Base-by-base conservation (phyloP, 2,329 filamentous ascomycete genomes). In the Claviceps capensis region DNA sequence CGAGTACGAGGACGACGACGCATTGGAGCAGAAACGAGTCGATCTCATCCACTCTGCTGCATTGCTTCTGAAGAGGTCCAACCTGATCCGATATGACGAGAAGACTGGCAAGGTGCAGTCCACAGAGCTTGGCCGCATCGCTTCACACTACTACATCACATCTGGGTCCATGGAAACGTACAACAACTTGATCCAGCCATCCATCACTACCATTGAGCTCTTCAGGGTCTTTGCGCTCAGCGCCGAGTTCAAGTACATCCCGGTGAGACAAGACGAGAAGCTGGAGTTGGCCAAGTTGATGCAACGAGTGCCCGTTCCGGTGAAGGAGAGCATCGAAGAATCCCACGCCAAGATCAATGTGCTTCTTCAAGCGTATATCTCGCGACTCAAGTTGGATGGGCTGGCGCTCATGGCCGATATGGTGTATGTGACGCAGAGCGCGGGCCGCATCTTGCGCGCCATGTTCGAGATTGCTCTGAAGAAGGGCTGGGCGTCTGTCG, bases 171-270 rank as follows among this genome's bases (percentile, higher is more conserved):
- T 98, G 93, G 78, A 91, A 59, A 96, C 88, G 1, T 98, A 98
- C 72, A 95, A 95, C 66, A 87, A 86, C 64, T 85, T 97, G 58
- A 88, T 98, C 47, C 90, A 96, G 64, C 89, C 91, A 14, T 88
- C 85, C 11, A 93, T 96, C 60, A 88, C 86, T 26, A 87, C 87
- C 5, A 95, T 98, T 57, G 93, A 98, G 69, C 78, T 98, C 43
- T 97, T 98, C 81, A 84, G 94, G 43, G 83, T 98, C 30, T 98
- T 98, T 64, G 85, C 94, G 13, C 78, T 97, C 38, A 97, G 93
- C 63, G 88, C 94, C 52, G 93, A 98, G 67, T 98, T 98, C 77
- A 97, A 96, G 68, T 98, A 95, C 67, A 98, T 98, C 43, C 93
- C 93, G 2, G 91, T 98, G 38, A 85, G 93, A 43, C 90, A 96